These are phyloP conservation scores for Acacia pycnantha DNA, from an alignment of 331 rosid genomes.

Conservation along the genomic window DNA sequence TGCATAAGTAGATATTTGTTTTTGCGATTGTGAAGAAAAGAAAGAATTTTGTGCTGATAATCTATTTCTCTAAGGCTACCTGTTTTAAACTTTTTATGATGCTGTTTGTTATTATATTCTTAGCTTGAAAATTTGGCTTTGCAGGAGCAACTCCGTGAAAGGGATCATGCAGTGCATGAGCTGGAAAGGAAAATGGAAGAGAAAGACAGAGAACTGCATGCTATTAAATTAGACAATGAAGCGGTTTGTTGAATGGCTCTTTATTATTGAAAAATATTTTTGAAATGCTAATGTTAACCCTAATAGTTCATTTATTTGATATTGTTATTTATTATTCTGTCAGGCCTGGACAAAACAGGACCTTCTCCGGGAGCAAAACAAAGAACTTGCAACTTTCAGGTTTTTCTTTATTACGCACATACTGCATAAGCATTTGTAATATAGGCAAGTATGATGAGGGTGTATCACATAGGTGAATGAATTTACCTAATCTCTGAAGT, in stretches of 20 bases:
- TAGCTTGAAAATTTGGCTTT: slow-evolving; percentile 32
- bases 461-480: not conserved
- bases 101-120: slow-evolving; percentile 20
- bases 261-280: not conserved
- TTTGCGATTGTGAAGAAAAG: slow-evolving; percentile 1
- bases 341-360: slow-evolving; percentile 99
- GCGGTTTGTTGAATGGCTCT: slow-evolving; percentile 55
- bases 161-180: slow-evolving; percentile 68
- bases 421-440: not conserved
- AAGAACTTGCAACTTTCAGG: slow-evolving; percentile 87
- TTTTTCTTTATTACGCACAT: slow-evolving; percentile 13
- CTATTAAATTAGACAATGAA: slow-evolving; percentile 85
- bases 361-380: slow-evolving; percentile 85
- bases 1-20: not conserved
- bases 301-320: not conserved
- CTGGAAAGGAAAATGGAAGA: slow-evolving; percentile 87
- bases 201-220: slow-evolving; percentile 82
- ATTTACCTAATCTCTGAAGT: not conserved
- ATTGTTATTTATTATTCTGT: slow-evolving; percentile 7
- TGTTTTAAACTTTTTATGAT: not conserved
- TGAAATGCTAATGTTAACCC: not conserved
- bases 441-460: not conserved
- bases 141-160: slow-evolving; percentile 80
- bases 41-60: slow-evolving; percentile 1
- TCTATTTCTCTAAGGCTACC: not conserved